Evolutionary conservation across 805 yeast genomes (phyloP).

Genomic region (Pichia manshurica): DNA sequence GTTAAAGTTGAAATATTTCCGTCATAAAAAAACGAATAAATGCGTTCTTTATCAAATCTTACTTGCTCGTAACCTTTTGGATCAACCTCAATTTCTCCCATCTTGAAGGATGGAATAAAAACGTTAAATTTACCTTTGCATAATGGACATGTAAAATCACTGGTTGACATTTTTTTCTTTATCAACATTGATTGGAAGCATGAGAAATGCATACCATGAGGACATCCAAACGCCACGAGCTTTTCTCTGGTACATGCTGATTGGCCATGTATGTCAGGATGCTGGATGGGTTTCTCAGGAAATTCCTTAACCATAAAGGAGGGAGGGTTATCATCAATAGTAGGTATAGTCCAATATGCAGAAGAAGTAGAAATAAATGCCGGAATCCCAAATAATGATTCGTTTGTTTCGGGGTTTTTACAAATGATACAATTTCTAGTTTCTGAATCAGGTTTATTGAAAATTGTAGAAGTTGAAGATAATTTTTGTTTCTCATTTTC

Average conservation of each 20-base stretch:
- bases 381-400: constrained; percentile 55
- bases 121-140: constrained; percentile 42
- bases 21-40: constrained; percentile 15
- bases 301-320: constrained; percentile 22
- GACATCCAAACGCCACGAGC: constrained; percentile 40
- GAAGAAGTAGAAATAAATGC: constrained; percentile 42
- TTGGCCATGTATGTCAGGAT: constrained; percentile 10
- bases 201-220: constrained; percentile 46
- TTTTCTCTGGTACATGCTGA: constrained; percentile 20
- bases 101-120: constrained; percentile 39
- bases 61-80: constrained; percentile 10
- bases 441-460: constrained; percentile 6
- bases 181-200: constrained; percentile 36
- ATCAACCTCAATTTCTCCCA: constrained; percentile 24
- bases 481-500: constrained; percentile 6
- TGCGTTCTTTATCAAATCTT: neutral
- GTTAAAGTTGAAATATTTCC: constrained; percentile 29
- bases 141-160: constrained; percentile 41
- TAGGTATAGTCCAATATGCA: constrained; percentile 44
- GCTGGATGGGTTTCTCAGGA: neutral
- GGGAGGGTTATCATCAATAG: constrained; percentile 26
- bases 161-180: constrained; percentile 15
- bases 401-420: constrained; percentile 43
- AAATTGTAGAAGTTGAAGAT: constrained; percentile 3
- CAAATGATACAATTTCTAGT: constrained; percentile 49